Conservation (phyloP, 2,329 filamentous ascomycete species). For the Hypoxylon sp. region DNA sequence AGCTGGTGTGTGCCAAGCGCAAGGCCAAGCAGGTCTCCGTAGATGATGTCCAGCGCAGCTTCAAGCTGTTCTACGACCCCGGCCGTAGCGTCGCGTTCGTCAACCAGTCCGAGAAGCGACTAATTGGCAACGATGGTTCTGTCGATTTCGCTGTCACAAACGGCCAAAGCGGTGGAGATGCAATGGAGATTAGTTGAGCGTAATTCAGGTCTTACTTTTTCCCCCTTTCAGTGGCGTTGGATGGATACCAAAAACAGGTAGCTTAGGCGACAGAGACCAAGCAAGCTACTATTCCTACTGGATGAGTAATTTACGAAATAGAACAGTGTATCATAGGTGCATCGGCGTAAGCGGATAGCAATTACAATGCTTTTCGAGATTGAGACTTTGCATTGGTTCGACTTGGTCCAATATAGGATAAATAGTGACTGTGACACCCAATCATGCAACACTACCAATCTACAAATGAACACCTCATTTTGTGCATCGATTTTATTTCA, state of each 20-base stretch:
- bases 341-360: constrained; percentile 44
- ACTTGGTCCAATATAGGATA: neutral
- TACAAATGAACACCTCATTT: neutral
- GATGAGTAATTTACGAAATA: constrained; percentile 44
- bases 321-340: constrained; percentile 48
- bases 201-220: constrained; percentile 22
- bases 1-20: constrained; percentile 88
- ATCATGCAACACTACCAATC: constrained; percentile 6
- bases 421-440: neutral
- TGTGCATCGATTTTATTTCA: constrained; percentile 25
- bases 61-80: constrained; percentile 93
- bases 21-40: constrained; percentile 86
- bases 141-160: constrained; percentile 77
- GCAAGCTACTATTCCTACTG: constrained; percentile 29
- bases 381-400: constrained; percentile 1
- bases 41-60: constrained; percentile 93
- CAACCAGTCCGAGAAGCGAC: constrained; percentile 87
- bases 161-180: constrained; percentile 61
- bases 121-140: constrained; percentile 88
- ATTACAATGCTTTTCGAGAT: constrained; percentile 40
- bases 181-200: constrained; percentile 55
- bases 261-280: constrained; percentile 35
- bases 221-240: constrained; percentile 47
- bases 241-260: constrained; percentile 49
- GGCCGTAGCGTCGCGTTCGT: constrained; percentile 91